Evolutionary conservation across 2,329 filamentous ascomycete genomes (phyloP), one percentile per base, ranked within the genome.

Genomic region (Penicillium sp.): DNA sequence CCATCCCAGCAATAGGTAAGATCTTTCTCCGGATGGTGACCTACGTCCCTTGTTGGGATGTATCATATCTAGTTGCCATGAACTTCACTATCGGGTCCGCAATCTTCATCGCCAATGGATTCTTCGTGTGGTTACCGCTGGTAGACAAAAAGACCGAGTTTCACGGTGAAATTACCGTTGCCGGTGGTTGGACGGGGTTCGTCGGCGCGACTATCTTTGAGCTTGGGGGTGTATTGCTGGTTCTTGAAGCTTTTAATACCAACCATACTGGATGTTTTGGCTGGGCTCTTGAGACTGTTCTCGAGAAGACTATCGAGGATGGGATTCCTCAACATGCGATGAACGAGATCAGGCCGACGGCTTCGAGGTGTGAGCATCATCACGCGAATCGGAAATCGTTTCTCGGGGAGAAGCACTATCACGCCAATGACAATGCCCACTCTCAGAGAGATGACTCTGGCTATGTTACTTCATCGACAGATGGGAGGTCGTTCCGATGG

Each of bases 181-280:
- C 78, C 0, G 86, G 84, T 4, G 88, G 86, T 1, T 78, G 88
- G 23, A 85, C 83, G 0, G 86, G 84, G 0, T 85, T 88, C 64
- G 79, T 89, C n/a, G 87, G 87, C 4, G 86, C 86, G 0, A 87
- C 85, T 0, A 74, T 89, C 7, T 89, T 90, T 68, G 85, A 87
- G 63, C 53, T 87, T 4, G 87, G 86, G 0, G 85, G 83, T 36
- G 67, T 89, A 1, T 71, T 89, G 1, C 76, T 89, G 27, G 78
- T 89, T 71, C 74, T 88, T 1, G 87, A 90, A 70, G 87, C 87
- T 4, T 78, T 89, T n/a, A 90, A 90, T 68, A 84, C 86, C 66
- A 85, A 88, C 64, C 77, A 82, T 13, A 75, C 81, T 0, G 84
- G 82, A 13, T 90, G 87, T 69, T 89, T 89, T 68, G 87, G 87